phyloP scores from a whole-genome alignment of 768 basidiomycete species.

The Panaeolus cyanescens region DNA sequence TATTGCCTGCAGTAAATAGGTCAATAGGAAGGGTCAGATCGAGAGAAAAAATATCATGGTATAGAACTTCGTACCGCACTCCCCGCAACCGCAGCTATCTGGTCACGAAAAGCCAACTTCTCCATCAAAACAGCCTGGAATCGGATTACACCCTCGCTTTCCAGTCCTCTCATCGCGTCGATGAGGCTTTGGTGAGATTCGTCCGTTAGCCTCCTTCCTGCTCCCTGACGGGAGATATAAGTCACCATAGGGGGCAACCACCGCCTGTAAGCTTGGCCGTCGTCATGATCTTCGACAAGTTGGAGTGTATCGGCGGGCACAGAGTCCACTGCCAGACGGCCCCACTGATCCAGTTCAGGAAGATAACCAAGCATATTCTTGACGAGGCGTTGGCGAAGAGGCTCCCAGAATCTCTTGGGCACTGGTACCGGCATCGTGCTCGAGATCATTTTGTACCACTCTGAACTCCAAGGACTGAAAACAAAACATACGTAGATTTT shows the following conservation, averaged over 20 bases:
- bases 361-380: slow-evolving; percentile 30
- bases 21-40: neutral
- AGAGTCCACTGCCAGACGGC: neutral
- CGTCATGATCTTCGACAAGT: neutral
- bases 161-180: slow-evolving; percentile 44
- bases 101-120: slow-evolving; percentile 57
- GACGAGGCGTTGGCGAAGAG: slow-evolving; percentile 28
- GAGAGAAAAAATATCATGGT: neutral
- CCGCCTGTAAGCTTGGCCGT: neutral
- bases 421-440: slow-evolving; percentile 33
- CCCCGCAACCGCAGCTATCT: slow-evolving; percentile 58
- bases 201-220: slow-evolving; percentile 38
- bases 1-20: slow-evolving; percentile 25
- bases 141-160: slow-evolving; percentile 50
- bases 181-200: slow-evolving; percentile 54
- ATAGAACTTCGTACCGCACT: slow-evolving; percentile 48
- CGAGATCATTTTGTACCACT: slow-evolving; percentile 36
- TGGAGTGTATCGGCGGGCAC: neutral
- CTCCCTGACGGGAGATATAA: slow-evolving; percentile 63
- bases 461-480: slow-evolving; percentile 24
- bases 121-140: slow-evolving; percentile 44
- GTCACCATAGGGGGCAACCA: slow-evolving; percentile 34
- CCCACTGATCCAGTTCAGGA: slow-evolving; percentile 13
- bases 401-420: slow-evolving; percentile 33
- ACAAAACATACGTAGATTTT: neutral